Evolutionary conservation across 1,139 yeast genomes (phyloP).

Genomic region (Nakaseomyces delphensis): DNA sequence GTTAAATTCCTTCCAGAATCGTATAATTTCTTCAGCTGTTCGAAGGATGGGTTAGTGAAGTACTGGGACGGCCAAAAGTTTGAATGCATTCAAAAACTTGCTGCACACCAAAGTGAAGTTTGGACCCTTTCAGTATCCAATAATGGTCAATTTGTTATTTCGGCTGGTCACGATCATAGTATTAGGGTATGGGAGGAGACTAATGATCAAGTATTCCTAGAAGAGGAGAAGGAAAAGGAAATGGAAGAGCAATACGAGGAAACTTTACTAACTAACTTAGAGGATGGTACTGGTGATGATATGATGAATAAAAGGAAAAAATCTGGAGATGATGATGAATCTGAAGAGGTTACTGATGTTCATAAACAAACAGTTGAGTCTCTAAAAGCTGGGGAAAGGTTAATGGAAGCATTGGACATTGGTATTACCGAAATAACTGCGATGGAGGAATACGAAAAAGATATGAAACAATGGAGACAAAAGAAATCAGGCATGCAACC

Average conservation of each 20-base stretch:
- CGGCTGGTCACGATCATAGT: conserved; percentile 93
- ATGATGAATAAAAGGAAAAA: conserved; percentile 28
- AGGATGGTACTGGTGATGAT: conserved; percentile 45
- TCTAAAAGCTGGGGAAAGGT: conserved; percentile 85
- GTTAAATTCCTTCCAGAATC: conserved; percentile 76
- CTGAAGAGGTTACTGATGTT: conserved; percentile 53
- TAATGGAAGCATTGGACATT: conserved; percentile 86
- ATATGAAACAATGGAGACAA: conserved; percentile 34
- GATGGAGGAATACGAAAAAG: conserved; percentile 40
- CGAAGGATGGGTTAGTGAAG: conserved; percentile 82
- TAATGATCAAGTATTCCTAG: conserved; percentile 86
- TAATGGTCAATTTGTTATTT: conserved; percentile 64
- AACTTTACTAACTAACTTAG: conserved; percentile 61
- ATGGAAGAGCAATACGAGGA: conserved; percentile 84
- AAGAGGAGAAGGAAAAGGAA: conserved; percentile 93
- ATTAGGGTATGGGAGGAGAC: conserved; percentile 87
- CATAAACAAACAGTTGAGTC: conserved; percentile 83
- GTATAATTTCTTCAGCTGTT: conserved; percentile 82
- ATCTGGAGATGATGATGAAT: conserved; percentile 32
- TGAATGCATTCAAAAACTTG: conserved; percentile 79
- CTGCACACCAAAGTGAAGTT: conserved; percentile 87
- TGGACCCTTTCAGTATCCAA: conserved; percentile 79
- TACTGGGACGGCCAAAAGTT: conserved; percentile 99
- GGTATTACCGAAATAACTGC: conserved; percentile 65
- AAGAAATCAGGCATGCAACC: conserved; percentile 41